These are phyloP conservation scores for Neonectria punicea DNA, from an alignment of 2,329 filamentous ascomycete genomes.

Conservation along the genomic window DNA sequence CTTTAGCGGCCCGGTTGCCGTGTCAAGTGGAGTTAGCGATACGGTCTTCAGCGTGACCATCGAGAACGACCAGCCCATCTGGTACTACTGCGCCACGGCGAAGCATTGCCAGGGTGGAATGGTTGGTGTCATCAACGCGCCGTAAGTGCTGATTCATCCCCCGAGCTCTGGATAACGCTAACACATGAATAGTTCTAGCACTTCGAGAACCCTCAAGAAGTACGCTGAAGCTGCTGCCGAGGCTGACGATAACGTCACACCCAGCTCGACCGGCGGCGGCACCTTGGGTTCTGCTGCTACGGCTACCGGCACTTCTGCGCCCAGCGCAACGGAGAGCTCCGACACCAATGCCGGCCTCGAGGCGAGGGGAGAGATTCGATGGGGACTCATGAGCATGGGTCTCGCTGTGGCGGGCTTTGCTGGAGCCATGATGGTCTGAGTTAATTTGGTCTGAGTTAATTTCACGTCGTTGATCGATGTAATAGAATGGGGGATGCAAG, in stretches of 20 bases:
- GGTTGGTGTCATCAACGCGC: conserved; percentile 59
- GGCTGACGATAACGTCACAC: conserved; percentile 30
- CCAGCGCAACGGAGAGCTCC: conserved; percentile 27
- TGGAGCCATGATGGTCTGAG: conserved; percentile 36
- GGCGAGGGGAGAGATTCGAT: conserved; percentile 37
- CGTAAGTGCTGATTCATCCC: conserved; percentile 33
- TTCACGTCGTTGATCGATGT: not conserved
- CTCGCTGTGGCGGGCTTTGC: conserved; percentile 36
- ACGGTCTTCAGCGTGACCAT: conserved; percentile 36
- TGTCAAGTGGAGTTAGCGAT: conserved; percentile 25
- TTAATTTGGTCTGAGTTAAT: conserved; percentile 10
- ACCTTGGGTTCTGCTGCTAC: conserved; percentile 30
- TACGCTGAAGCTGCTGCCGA: conserved; percentile 30
- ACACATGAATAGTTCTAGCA: conserved; percentile 26
- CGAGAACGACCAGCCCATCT: conserved; percentile 63
- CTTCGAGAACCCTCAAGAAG: conserved; percentile 26
- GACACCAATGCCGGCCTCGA: conserved; percentile 32
- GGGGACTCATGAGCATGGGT: conserved; percentile 38
- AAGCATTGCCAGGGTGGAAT: conserved; percentile 71
- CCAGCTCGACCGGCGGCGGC: conserved; percentile 35
- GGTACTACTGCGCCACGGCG: conserved; percentile 71
- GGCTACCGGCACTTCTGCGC: conserved; percentile 7
- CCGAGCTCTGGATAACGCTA: not conserved
- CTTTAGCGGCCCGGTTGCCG: conserved; percentile 45
- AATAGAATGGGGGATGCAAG: not conserved